Evolutionary conservation across 345 rosid species (phyloP).

Genomic region (Dimocarpus longan): DNA sequence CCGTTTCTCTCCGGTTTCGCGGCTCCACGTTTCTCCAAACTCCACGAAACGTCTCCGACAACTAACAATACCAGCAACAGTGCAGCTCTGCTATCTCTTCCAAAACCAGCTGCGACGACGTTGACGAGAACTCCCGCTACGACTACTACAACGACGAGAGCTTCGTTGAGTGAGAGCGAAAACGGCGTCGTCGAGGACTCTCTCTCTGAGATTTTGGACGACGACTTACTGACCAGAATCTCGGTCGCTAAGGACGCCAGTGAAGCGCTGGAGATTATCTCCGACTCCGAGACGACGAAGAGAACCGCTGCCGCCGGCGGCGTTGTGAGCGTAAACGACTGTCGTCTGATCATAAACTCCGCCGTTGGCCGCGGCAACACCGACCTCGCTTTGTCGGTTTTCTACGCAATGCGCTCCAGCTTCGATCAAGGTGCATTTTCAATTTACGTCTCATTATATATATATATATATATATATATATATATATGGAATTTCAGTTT

Average conservation of each 20-base stretch:
- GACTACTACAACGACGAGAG: conserved; percentile 18
- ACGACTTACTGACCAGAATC: conserved; percentile 47
- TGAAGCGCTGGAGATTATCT: conserved; percentile 61
- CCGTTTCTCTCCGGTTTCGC: conserved; percentile 44
- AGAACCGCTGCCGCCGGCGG: conserved; percentile 45
- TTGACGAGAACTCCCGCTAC: background rate
- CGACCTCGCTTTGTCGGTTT: conserved; percentile 78
- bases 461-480: background rate
- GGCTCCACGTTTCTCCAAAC: conserved; percentile 28
- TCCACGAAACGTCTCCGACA: conserved; percentile 35
- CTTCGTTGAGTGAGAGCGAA: conserved; percentile 42
- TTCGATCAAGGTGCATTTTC: conserved; percentile 64
- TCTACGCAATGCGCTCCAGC: conserved; percentile 86
- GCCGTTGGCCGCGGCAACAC: conserved; percentile 72
- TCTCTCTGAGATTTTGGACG: conserved; percentile 33
- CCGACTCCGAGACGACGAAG: conserved; percentile 30
- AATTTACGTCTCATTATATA: no score
- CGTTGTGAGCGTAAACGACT: conserved; percentile 49
- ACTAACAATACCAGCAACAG: conserved; percentile 24
- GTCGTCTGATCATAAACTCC: conserved; percentile 57
- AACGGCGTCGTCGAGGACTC: conserved; percentile 29
- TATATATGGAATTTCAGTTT: background rate
- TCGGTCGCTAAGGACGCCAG: conserved; percentile 61
- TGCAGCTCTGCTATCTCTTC: conserved; percentile 35
- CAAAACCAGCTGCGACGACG: background rate